A percentile compares a stretch with the other conserved stretches of the same genome.
phyloP scores from a whole-genome alignment of 768 basidiomycete genomes.

The Mycena floridula region DNA sequence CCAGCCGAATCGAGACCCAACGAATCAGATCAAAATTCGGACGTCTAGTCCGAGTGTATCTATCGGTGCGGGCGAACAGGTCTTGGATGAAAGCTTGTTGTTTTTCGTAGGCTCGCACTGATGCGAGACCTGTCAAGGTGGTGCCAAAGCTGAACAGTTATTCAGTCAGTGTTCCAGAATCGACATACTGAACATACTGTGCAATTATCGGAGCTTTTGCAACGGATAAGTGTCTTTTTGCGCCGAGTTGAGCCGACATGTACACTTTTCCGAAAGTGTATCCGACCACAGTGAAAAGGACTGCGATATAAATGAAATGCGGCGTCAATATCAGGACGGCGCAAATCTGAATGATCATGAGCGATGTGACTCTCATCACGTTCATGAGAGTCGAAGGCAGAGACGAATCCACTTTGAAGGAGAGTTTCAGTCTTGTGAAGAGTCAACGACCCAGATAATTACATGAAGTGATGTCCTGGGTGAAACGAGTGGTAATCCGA shows the following conservation, averaged over 20 bases:
- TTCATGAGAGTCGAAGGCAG: conserved; percentile 8
- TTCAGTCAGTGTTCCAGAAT: background rate
- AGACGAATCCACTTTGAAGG: conserved; percentile 13
- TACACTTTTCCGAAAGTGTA: conserved; percentile 18
- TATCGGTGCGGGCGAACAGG: conserved; percentile 31
- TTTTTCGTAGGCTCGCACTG: conserved; percentile 42
- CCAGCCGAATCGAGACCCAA: conserved; percentile 28
- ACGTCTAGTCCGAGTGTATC: conserved; percentile 24
- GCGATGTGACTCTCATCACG: conserved; percentile 7
- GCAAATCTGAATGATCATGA: conserved; percentile 16
- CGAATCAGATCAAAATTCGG: conserved; percentile 30
- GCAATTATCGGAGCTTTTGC: conserved; percentile 13
- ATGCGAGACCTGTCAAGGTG: conserved; percentile 36
- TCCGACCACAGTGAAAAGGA: conserved; percentile 21
- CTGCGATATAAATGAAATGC: conserved; percentile 21
- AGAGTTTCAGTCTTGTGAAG: no score
- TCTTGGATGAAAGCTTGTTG: conserved; percentile 27
- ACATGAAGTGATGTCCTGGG: conserved; percentile 37
- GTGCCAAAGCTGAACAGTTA: conserved; percentile 40
- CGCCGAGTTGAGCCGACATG: conserved; percentile 17
- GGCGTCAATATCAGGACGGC: conserved; percentile 22
- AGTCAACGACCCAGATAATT: conserved; percentile 1
- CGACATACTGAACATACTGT: conserved; percentile 20
- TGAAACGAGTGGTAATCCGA: conserved; percentile 42
- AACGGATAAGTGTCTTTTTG: conserved; percentile 16